These are phyloP conservation scores for Curvularia spicifera DNA, from an alignment of 2,329 filamentous ascomycete species.

Conservation along the genomic window DNA sequence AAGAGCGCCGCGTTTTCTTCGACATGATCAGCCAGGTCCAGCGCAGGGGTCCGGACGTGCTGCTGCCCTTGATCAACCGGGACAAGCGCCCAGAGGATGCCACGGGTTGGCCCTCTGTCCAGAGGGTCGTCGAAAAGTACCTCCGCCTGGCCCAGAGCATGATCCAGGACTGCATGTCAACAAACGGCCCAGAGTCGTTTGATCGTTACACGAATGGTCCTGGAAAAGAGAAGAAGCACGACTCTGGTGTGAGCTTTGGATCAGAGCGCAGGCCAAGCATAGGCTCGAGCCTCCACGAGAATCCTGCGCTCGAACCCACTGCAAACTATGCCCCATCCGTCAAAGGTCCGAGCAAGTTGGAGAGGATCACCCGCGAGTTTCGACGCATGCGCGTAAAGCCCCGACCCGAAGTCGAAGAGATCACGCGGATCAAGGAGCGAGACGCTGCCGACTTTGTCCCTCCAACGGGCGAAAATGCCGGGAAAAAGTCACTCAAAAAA, in stretches of 20 bases:
- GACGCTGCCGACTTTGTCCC: constrained; percentile 26
- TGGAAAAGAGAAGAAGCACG: constrained; percentile 62
- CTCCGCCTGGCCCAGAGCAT: constrained; percentile 64
- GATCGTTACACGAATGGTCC: constrained; percentile 36
- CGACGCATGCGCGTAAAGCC: constrained; percentile 63
- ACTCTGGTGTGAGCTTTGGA: constrained; percentile 68
- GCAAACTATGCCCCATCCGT: constrained; percentile 24
- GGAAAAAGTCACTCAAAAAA: constrained; percentile 47
- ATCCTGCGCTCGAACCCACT: constrained; percentile 29
- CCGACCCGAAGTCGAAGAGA: constrained; percentile 59
- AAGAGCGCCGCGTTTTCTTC: constrained; percentile 68
- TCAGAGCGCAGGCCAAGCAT: constrained; percentile 44
- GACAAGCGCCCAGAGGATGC: constrained; percentile 59
- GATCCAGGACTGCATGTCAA: constrained; percentile 64
- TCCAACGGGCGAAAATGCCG: constrained; percentile 30
- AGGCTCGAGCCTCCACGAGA: constrained; percentile 34
- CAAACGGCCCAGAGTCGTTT: constrained; percentile 49
- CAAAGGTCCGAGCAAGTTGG: constrained; percentile 59
- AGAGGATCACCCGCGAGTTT: constrained; percentile 66
- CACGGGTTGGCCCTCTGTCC: constrained; percentile 62
- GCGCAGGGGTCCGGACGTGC: constrained; percentile 59
- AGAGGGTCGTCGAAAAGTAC: constrained; percentile 62
- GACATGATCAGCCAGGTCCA: constrained; percentile 66
- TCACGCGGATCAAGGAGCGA: constrained; percentile 44
- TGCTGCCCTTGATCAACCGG: constrained; percentile 61